Evolutionary conservation across 176 grass and related monocot genomes (phyloP), one percentile per base, ranked within the genome.

Genomic region (Ananas comosus): DNA sequence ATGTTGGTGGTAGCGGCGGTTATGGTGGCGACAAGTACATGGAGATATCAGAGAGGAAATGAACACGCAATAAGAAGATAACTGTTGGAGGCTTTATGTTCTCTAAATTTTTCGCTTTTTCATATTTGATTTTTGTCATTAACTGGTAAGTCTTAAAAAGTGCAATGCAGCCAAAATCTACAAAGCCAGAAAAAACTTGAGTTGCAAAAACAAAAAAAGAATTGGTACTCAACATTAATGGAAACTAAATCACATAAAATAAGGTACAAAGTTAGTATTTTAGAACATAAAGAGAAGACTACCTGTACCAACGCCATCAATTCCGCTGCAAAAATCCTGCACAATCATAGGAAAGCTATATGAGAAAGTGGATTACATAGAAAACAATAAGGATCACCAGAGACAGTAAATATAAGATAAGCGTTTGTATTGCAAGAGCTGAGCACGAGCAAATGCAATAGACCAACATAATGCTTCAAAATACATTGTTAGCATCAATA

Each of bases 251-350:
- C 51, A 29, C 49, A 19, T 8, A 52, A 9, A 75, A 66, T 11
- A 52, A 29, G 49, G 48, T 2, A 75, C 7, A 24, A 57, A 63
- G n/a, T 66, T 11, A 13, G 57, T 58, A 22, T 12, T 75, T 75
- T 57, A 49, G 65, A 56, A 77, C 64, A 68, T 49, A 50, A 75
- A 28, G 56, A 66, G 75, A 85, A 78, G 73, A 70, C 47, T 90
- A 97, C 94, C 94, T 93, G 94, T 84, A 74, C 83, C 82, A 23
- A 82, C 82, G 57, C 75, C 86, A 64, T 85, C 77, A 81, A 97
- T 92, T 51, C 77, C 84, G 51, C 89, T 90, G 64, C 84, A 80
- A 85, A 97, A 97, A 81, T 97, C 94, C 94, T 97, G 94, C 71
- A 83, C 69, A 67, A 13, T 12, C 69, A 74, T 67, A 56, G 67